Evolutionary conservation across 2,329 filamentous ascomycete genomes (phyloP), one percentile per base, ranked within the genome.

Genomic region (Arthrobotrys sphaeroides): DNA sequence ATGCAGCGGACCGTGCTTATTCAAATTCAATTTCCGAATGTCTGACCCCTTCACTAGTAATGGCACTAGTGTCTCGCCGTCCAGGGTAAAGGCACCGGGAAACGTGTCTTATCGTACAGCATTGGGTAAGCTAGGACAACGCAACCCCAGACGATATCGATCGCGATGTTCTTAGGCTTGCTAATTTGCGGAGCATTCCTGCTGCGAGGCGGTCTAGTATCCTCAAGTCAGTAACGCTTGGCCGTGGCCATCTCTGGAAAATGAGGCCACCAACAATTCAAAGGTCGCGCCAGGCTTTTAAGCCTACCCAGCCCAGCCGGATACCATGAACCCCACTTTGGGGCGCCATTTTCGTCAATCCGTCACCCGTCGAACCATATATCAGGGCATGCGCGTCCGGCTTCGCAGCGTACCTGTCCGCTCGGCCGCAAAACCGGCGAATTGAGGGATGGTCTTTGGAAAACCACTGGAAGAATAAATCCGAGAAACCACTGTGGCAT

Each of bases 141-240:
- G 70, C 70, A 74, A 62, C 60, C 18, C 31, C 26, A 60, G 62
- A 42, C 53, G 51, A 74, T 66, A 67, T 74, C 55, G 70, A 64
- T 59, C 33, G 53, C 49, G 42, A 38, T 60, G 51, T 47, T 51
- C 38, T 59, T 55, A 61, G 51, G 43, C 43, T 36, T 59, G 51
- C 62, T 66, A 64, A 66, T 57, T 51, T 31, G 42, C 47, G 62
- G 61, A 33, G 36, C 16, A 61, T 61, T 73, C 42, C 53, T 42
- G 38, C 47, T 66, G 28, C 45, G 45, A 49, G 59, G 24, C 43
- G 65, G 49, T 36, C 28, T 47, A 38, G 45, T 62, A 57, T 47
- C 33, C 45, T 24, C 13, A 24, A 67, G 51, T 68, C 57, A 74
- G 62, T 57, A 51, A 66, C 40, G 69, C 51, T 65, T 55, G 33